These are phyloP conservation scores for Yamadazyma sp. DNA, from an alignment of 805 yeast genomes.

Conservation along the genomic window DNA sequence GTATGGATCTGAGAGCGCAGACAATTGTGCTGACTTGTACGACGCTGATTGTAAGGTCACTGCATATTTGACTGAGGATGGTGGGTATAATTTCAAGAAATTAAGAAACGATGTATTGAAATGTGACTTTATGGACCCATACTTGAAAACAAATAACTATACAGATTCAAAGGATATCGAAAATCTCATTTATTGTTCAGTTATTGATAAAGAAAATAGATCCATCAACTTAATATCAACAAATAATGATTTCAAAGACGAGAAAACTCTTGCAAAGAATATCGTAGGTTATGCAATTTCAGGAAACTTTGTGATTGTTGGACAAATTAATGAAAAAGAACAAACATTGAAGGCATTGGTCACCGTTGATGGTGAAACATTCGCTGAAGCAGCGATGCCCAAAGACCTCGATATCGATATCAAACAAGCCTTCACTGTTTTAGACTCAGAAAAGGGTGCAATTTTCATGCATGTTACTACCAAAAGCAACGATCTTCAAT, in stretches of 20 bases:
- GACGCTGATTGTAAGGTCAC: conserved; percentile 50
- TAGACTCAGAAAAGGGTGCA: conserved; percentile 69
- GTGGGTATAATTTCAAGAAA: conserved; percentile 59
- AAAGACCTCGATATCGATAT: conserved; percentile 52
- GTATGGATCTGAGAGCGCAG: conserved; percentile 51
- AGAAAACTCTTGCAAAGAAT: conserved; percentile 45
- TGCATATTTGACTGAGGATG: conserved; percentile 63
- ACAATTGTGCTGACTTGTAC: conserved; percentile 42
- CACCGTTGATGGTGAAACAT: conserved; percentile 71
- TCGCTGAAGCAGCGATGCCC: conserved; percentile 82
- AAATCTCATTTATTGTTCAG: conserved; percentile 65
- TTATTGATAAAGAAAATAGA: conserved; percentile 29
- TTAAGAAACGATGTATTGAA: conserved; percentile 50
- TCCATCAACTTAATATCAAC: conserved; percentile 43
- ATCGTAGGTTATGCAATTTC: conserved; percentile 73
- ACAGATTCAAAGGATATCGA: conserved; percentile 25
- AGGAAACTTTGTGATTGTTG: conserved; percentile 72
- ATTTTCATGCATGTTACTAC: conserved; percentile 84
- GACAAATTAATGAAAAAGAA: conserved; percentile 43
- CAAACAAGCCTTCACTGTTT: conserved; percentile 60
- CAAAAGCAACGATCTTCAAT: conserved; percentile 51
- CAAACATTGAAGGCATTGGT: conserved; percentile 61
- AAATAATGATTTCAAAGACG: conserved; percentile 48
- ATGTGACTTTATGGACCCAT: conserved; percentile 68
- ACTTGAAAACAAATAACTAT: conserved; percentile 39